Base-by-base conservation (phyloP, 306 rosid genomes). In the Gastrolobium villosum region DNA sequence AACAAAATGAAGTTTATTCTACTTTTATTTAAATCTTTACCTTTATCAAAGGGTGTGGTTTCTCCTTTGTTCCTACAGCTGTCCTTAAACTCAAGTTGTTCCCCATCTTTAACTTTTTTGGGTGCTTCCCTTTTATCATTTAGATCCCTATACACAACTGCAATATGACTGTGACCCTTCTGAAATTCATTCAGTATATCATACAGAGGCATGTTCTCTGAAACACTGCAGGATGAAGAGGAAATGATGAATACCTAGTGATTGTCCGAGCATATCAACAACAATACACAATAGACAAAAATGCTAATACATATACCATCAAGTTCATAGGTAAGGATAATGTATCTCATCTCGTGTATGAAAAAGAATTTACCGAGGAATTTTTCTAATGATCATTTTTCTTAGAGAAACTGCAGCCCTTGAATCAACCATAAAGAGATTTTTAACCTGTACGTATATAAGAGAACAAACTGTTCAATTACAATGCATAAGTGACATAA, bases 81-180 rank as follows among this genome's bases (percentile, higher is more conserved):
- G 74, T 88, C 89, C 70, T 85, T 82, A 52, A 85, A 79, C 75
- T 81, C 85, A 4, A 53, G 81, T 40, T 78, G 76, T 65, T 86
- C 89, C 35, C 84, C 70, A 52, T 83, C 91, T 64, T 84, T 86
- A 76, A 43, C 80, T 62, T 80, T 83, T 45, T 70, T 81, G 44
- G 80, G 78, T 63, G 84, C 70, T 74, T 82, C 92, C 5, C 61
- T 87, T 84, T 81, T 84, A 81, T 85, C 89, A 68, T 86, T 89
- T 75, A 82, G 86, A 79, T 93, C 90, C 89, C 81, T 87, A 79
- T 88, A 91, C 61, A 93, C 98, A 78, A 95, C 97, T 70, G 99
- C 99, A 83, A 95, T 95, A 86, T 95, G 99, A 81, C 99, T 95
- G 86, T 95, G 99, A 59, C 98, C 99, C 86, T 95, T 95, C 81